Conservation (phyloP, 768 basidiomycete genomes). For the Boletus vinaceobasis region DNA sequence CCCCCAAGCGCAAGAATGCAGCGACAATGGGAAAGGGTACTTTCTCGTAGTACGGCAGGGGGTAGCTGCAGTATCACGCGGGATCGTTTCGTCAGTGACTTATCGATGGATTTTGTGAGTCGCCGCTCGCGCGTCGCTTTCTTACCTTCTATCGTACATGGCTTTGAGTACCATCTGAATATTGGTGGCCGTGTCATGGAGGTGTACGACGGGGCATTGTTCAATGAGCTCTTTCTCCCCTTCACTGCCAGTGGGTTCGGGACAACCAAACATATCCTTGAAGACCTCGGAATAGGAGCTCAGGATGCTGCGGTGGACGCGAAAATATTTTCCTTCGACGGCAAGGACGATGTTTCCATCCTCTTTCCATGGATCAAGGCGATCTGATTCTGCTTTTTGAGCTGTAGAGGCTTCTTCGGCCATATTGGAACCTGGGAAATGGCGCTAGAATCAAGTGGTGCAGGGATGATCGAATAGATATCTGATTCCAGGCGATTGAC, state of each 20-base stretch:
- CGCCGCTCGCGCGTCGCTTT: not conserved
- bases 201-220: slow-evolving; percentile 20
- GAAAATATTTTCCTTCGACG: slow-evolving; percentile 1
- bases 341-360: slow-evolving; percentile 7
- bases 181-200: slow-evolving; percentile 15
- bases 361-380: slow-evolving; percentile 2
- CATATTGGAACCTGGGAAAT: not conserved
- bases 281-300: slow-evolving; percentile 3
- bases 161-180: slow-evolving; percentile 15
- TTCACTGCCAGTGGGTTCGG: not conserved
- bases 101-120: not conserved
- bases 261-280: slow-evolving; percentile 2
- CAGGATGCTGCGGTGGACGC: slow-evolving; percentile 3
- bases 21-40: slow-evolving; percentile 1
- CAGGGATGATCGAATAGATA: not conserved
- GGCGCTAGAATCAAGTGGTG: not conserved
- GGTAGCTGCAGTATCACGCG: slow-evolving; percentile 5
- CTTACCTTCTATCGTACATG: slow-evolving; percentile 17
- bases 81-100: not conserved
- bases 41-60: slow-evolving; percentile 1
- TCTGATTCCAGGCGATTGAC: not conserved
- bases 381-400: slow-evolving; percentile 1
- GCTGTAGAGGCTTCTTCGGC: not conserved
- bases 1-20: slow-evolving; percentile 19
- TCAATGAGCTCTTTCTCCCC: not conserved